phyloP scores from a whole-genome alignment of 2,329 filamentous ascomycete species.

The Lachnellula hyalina region DNA sequence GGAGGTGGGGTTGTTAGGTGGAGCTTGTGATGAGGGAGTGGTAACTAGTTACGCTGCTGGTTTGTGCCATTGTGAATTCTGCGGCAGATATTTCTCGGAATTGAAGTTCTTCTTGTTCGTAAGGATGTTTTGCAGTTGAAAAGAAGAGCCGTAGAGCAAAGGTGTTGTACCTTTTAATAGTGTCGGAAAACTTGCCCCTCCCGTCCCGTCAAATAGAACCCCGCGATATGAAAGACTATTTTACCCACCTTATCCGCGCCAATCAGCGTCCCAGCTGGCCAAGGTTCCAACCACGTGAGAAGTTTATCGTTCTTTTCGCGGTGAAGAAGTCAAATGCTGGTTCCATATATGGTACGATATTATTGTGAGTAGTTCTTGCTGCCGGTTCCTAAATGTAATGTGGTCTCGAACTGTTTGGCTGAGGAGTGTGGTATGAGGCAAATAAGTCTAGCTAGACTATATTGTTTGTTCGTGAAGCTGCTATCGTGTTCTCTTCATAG shows the following conservation, averaged over 20 bases:
- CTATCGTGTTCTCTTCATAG: no score
- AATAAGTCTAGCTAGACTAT: no score
- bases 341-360: no score
- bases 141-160: not conserved
- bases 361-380: no score
- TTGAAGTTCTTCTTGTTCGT: no score
- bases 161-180: not conserved
- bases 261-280: conserved; percentile 12
- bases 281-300: no score
- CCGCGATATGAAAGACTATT: conserved; percentile 6
- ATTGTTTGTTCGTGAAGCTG: no score
- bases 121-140: not conserved
- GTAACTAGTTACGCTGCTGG: conserved; percentile 4
- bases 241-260: conserved; percentile 23
- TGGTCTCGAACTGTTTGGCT: no score
- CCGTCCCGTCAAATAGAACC: conserved; percentile 3
- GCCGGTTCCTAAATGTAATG: no score
- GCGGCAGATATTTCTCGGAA: not conserved
- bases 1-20: conserved; percentile 1
- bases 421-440: no score
- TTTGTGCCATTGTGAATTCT: conserved; percentile 10
- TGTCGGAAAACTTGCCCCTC: conserved; percentile 5
- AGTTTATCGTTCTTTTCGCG: no score
- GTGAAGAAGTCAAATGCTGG: no score
- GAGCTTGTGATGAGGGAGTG: not conserved